Conservation (phyloP, 768 basidiomycete species). For the Pulveroboletus sp. region DNA sequence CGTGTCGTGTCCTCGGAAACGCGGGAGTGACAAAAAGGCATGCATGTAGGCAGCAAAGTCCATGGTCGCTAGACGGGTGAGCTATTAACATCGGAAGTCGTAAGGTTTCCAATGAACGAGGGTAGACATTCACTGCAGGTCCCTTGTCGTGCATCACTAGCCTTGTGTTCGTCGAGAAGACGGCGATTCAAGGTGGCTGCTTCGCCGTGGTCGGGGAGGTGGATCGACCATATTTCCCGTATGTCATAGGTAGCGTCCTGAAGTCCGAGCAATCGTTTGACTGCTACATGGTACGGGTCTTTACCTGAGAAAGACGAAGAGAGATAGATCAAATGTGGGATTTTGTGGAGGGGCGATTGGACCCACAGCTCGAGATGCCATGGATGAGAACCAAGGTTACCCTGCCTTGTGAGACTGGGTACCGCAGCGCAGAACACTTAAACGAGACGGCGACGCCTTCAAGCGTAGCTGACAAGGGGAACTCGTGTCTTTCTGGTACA, state of each 20-base stretch:
- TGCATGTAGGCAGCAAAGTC: slow-evolving; percentile 22
- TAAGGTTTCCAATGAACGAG: not conserved
- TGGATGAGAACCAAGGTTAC: slow-evolving; percentile 26
- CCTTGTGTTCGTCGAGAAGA: slow-evolving; percentile 23
- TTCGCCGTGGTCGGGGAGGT: slow-evolving; percentile 36
- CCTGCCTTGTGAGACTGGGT: slow-evolving; percentile 21
- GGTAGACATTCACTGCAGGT: slow-evolving; percentile 19
- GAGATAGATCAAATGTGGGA: not conserved
- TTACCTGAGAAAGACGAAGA: slow-evolving; percentile 17
- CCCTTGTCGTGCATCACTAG: not conserved
- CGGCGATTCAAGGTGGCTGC: slow-evolving; percentile 30
- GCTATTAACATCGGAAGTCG: not conserved
- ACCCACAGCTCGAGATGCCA: slow-evolving; percentile 26
- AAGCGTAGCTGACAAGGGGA: slow-evolving; percentile 16
- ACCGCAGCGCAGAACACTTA: slow-evolving; percentile 22
- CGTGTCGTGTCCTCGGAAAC: slow-evolving; percentile 18
- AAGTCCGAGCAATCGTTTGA: slow-evolving; percentile 17
- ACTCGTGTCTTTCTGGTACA: slow-evolving; percentile 16
- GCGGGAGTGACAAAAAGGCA: slow-evolving; percentile 23
- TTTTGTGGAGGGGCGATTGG: not conserved
- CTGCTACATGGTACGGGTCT: slow-evolving; percentile 24
- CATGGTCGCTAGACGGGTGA: slow-evolving; percentile 14
- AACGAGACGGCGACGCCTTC: slow-evolving; percentile 11
- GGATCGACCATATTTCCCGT: slow-evolving; percentile 33
- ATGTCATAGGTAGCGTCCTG: slow-evolving; percentile 16